Evolutionary conservation across 176 grass and related monocot genomes (phyloP).

Genomic region (Ensete glaucum): DNA sequence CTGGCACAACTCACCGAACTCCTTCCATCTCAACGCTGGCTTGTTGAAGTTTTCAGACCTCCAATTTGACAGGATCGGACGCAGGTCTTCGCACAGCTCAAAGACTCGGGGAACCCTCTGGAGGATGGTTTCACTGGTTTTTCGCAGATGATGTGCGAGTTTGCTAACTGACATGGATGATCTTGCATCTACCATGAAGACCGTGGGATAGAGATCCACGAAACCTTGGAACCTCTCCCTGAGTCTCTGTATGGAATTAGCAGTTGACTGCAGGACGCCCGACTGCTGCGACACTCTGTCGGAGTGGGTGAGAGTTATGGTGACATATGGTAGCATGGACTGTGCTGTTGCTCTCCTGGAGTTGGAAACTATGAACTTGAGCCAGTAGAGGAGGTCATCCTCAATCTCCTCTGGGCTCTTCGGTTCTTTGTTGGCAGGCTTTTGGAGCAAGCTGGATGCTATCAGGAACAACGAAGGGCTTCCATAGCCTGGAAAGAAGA

Average conservation of each 20-base stretch:
- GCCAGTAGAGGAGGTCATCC: slow-evolving; percentile 67
- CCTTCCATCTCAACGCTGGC: slow-evolving; percentile 58
- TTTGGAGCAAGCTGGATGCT: slow-evolving; percentile 61
- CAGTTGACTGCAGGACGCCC: slow-evolving; percentile 48
- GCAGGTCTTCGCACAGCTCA: slow-evolving; percentile 69
- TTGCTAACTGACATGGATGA: slow-evolving; percentile 65
- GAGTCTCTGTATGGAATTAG: slow-evolving; percentile 52
- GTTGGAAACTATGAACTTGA: slow-evolving; percentile 72
- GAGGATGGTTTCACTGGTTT: slow-evolving; percentile 59
- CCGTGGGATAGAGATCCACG: slow-evolving; percentile 77
- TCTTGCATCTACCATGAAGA: slow-evolving; percentile 84
- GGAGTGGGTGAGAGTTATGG: slow-evolving; percentile 67
- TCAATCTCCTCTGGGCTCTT: slow-evolving; percentile 66
- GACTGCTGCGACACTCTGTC: slow-evolving; percentile 56
- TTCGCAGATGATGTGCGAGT: slow-evolving; percentile 53
- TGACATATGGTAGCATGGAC: slow-evolving; percentile 46
- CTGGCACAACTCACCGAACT: slow-evolving; percentile 79
- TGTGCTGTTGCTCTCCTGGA: slow-evolving; percentile 35
- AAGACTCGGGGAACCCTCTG: slow-evolving; percentile 67
- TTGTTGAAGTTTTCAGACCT: slow-evolving; percentile 52
- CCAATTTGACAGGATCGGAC: slow-evolving; percentile 57
- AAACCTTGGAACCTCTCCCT: slow-evolving; percentile 67
- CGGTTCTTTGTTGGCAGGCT: slow-evolving; percentile 42
- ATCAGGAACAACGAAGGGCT: slow-evolving; percentile 68
- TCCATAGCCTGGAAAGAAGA: slow-evolving; percentile 59